Conservation (phyloP, 805 yeast genomes). For the Jamesozyma piceae region DNA sequence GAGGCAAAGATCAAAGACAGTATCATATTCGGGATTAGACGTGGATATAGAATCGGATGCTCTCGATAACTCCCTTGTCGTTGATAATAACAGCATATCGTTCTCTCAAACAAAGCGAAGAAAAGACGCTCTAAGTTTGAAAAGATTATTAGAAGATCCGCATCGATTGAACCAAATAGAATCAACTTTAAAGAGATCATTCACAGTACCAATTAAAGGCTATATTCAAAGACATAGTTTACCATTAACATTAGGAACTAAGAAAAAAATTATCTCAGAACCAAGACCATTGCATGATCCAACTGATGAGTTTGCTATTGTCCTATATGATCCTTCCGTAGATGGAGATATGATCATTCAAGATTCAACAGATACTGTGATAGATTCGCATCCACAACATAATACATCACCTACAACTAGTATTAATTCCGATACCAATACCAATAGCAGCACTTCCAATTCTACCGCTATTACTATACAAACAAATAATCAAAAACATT, state of each 20-base stretch:
- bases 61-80: not conserved
- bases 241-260: constrained; percentile 81
- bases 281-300: constrained; percentile 96
- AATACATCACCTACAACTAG: not conserved
- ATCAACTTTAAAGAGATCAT: constrained; percentile 37
- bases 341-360: constrained; percentile 40
- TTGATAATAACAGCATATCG: constrained; percentile 16
- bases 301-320: constrained; percentile 84
- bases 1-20: constrained; percentile 27
- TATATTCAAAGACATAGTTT: constrained; percentile 34
- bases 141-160: constrained; percentile 39
- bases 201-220: constrained; percentile 51
- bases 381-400: not conserved
- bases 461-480: not conserved
- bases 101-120: constrained; percentile 21
- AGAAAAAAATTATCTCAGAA: constrained; percentile 56
- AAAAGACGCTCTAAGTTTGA: constrained; percentile 54
- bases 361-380: constrained; percentile 8
- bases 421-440: not conserved
- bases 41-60: constrained; percentile 7
- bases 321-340: constrained; percentile 88
- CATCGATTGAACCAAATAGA: constrained; percentile 31
- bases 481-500: constrained; percentile 19
- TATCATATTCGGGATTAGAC: constrained; percentile 35
- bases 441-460: not conserved